phyloP scores from a whole-genome alignment of 1,284 basidiomycete genomes.

The Schizophyllum commune region DNA sequence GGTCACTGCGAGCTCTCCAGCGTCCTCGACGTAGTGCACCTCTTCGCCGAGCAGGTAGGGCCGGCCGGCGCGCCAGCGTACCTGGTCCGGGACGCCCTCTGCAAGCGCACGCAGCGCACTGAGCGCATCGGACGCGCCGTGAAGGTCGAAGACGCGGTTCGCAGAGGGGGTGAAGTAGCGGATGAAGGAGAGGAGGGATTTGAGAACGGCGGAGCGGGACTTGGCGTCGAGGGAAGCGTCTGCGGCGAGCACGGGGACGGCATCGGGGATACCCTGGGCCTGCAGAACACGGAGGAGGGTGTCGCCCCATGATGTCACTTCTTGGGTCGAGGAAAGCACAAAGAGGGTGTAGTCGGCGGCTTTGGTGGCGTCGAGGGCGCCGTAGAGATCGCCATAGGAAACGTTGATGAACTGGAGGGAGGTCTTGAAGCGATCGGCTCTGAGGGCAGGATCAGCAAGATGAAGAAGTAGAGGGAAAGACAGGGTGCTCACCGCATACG shows the following conservation, averaged over 20 bases:
- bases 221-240: conserved; percentile 45
- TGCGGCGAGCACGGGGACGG: conserved; percentile 55
- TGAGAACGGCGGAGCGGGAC: conserved; percentile 59
- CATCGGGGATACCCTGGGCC: conserved; percentile 72
- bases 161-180: conserved; percentile 93
- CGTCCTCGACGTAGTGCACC: conserved; percentile 43
- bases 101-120: conserved; percentile 69
- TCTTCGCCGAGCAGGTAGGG: conserved; percentile 76
- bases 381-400: conserved; percentile 64
- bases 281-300: conserved; percentile 83
- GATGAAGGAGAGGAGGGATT: conserved; percentile 87
- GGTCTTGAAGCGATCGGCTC: conserved; percentile 84
- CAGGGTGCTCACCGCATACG: conserved; percentile 49
- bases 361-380: conserved; percentile 81
- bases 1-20: conserved; percentile 61
- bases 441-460: conserved; percentile 19
- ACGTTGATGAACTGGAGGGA: conserved; percentile 81
- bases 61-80: conserved; percentile 79
- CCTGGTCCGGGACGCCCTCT: conserved; percentile 70
- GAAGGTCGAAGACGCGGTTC: conserved; percentile 55
- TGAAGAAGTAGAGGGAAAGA: neutral
- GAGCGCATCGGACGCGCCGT: conserved; percentile 57
- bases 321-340: conserved; percentile 71
- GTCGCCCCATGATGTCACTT: conserved; percentile 86
- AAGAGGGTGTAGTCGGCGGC: conserved; percentile 90